Percentiles rank a stretch among this genome's conserved stretches.
Evolutionary conservation across 2,329 filamentous ascomycete species (phyloP).

Genomic region (Pestalotiopsis sp.): DNA sequence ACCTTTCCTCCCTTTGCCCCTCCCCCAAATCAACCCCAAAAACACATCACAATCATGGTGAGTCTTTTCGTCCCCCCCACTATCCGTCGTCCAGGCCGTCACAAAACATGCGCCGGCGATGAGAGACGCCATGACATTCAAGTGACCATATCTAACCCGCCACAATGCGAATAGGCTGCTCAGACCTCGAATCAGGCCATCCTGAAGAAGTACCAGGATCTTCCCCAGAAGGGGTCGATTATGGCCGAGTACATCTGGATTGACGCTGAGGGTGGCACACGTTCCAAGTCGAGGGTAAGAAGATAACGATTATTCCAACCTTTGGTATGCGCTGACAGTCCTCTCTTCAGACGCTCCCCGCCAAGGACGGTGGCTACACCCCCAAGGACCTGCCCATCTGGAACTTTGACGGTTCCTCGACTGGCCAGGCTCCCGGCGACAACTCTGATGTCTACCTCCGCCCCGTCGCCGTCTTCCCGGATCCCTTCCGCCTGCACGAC

Average conservation of each 20-base stretch:
- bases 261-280: slow-evolving; percentile 77
- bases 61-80: background rate
- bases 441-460: slow-evolving; percentile 96
- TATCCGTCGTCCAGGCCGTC: background rate
- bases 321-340: background rate
- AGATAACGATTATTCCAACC: background rate
- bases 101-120: background rate
- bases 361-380: slow-evolving; percentile 43
- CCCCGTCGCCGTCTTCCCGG: slow-evolving; percentile 84
- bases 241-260: slow-evolving; percentile 98
- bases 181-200: background rate
- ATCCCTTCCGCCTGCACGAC: slow-evolving; percentile 85
- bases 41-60: slow-evolving; percentile 8
- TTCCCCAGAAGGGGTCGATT: slow-evolving; percentile 85
- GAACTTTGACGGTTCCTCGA: slow-evolving; percentile 78
- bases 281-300: slow-evolving; percentile 95
- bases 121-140: background rate
- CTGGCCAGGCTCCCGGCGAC: slow-evolving; percentile 86
- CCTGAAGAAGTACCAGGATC: slow-evolving; percentile 84
- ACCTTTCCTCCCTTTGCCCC: background rate
- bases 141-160: background rate
- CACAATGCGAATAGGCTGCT: background rate
- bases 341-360: slow-evolving; percentile 46
- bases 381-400: slow-evolving; percentile 55
- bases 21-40: background rate